Percentiles rank a stretch among this genome's conserved stretches.
Conservation (phyloP, 495 filamentous ascomycete species). For the Aspergillus haitiensis region DNA sequence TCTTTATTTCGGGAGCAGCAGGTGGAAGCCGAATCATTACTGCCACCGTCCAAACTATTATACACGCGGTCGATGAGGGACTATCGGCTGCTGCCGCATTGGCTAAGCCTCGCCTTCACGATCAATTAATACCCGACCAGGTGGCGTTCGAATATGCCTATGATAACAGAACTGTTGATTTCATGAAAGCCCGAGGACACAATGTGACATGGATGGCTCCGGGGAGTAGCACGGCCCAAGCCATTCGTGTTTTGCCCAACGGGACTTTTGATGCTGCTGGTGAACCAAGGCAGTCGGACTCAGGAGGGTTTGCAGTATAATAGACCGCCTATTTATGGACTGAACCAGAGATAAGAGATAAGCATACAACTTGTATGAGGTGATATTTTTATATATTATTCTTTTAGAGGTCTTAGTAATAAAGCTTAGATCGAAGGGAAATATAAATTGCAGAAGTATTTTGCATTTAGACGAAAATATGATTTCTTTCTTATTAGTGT, state of each 20-base stretch:
- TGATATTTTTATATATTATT: no score
- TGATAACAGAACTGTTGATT: slow-evolving; percentile 64
- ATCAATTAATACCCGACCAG: slow-evolving; percentile 75
- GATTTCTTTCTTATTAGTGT: no score
- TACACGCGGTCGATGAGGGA: slow-evolving; percentile 67
- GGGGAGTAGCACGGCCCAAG: slow-evolving; percentile 69
- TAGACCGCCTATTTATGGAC: neutral
- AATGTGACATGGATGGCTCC: slow-evolving; percentile 72
- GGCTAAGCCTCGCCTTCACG: slow-evolving; percentile 69
- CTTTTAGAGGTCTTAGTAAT: no score
- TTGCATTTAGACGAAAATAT: no score
- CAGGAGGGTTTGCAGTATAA: slow-evolving; percentile 69
- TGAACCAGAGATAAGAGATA: no score
- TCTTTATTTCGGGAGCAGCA: slow-evolving; percentile 71
- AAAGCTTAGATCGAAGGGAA: no score
- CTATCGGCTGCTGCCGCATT: slow-evolving; percentile 61
- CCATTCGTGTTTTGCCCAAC: slow-evolving; percentile 62
- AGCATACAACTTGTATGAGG: no score
- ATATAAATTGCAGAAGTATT: no score
- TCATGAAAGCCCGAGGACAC: slow-evolving; percentile 63
- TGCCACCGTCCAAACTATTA: slow-evolving; percentile 72
- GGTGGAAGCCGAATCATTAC: slow-evolving; percentile 91
- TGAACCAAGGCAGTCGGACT: slow-evolving; percentile 74
- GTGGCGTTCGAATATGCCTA: slow-evolving; percentile 70
- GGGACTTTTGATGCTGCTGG: slow-evolving; percentile 76